Conservation (phyloP, 2,329 filamentous ascomycete species). For the Aspergillus sergii region DNA sequence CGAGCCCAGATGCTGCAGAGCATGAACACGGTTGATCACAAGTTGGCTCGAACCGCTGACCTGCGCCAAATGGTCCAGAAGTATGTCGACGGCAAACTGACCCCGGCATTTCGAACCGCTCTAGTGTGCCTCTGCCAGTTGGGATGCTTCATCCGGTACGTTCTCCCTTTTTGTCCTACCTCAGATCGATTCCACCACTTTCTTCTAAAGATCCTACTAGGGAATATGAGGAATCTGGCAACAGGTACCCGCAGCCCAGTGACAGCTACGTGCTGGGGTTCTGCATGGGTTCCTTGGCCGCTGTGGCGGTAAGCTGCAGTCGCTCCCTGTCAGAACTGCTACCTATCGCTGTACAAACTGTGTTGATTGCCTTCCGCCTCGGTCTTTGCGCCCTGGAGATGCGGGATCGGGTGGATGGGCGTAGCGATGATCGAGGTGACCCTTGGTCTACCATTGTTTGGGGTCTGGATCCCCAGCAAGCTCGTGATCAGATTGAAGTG, state of each 20-base stretch:
- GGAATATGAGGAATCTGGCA: too few species aligned
- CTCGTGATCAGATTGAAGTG: too few species aligned
- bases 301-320: conserved; percentile 33
- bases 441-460: background rate
- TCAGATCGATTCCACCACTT: too few species aligned
- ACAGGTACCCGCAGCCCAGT: too few species aligned
- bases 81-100: conserved; percentile 3
- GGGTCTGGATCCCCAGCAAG: too few species aligned
- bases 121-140: conserved; percentile 14
- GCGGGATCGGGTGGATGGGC: conserved; percentile 4
- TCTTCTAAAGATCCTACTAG: too few species aligned
- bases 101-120: conserved; percentile 11
- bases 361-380: conserved; percentile 37
- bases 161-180: background rate
- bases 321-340: conserved; percentile 36
- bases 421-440: background rate
- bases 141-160: conserved; percentile 13
- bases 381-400: conserved; percentile 20
- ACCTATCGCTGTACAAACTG: conserved; percentile 38
- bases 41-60: conserved; percentile 9
- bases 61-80: conserved; percentile 12
- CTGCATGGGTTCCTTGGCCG: conserved; percentile 14
- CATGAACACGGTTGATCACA: conserved; percentile 2
- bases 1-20: conserved; percentile 12
- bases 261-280: too few species aligned